Evolutionary conservation across 768 basidiomycete genomes (phyloP).

Genomic region (Tylopilus sp.): DNA sequence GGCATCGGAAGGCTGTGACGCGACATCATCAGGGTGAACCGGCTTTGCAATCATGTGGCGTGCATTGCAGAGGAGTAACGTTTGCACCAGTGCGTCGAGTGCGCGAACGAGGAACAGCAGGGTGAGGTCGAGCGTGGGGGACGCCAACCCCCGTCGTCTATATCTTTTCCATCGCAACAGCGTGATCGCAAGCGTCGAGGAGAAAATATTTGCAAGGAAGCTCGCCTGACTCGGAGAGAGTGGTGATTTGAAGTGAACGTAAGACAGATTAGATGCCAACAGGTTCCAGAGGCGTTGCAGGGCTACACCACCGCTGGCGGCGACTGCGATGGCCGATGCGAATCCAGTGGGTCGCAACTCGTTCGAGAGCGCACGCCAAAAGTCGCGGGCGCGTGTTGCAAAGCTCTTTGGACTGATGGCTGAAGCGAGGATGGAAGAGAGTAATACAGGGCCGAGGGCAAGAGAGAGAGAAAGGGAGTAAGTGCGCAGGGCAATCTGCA

Average conservation of each 20-base stretch:
- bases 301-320: slow-evolving; percentile 61
- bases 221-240: slow-evolving; percentile 47
- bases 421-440: slow-evolving; percentile 47
- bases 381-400: slow-evolving; percentile 4
- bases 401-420: slow-evolving; percentile 25
- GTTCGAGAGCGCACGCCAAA: slow-evolving; percentile 42
- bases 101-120: slow-evolving; percentile 68
- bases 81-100: slow-evolving; percentile 58
- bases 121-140: slow-evolving; percentile 66
- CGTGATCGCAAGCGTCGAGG: slow-evolving; percentile 53
- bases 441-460: slow-evolving; percentile 60
- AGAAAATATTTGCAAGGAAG: slow-evolving; percentile 55
- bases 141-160: slow-evolving; percentile 22
- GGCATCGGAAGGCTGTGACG: neutral
- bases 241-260: slow-evolving; percentile 28
- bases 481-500: slow-evolving; percentile 60
- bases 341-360: slow-evolving; percentile 64
- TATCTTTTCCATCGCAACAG: slow-evolving; percentile 53
- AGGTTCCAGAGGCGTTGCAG: slow-evolving; percentile 45
- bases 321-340: slow-evolving; percentile 61
- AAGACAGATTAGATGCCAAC: slow-evolving; percentile 9
- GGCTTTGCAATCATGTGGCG: neutral
- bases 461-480: slow-evolving; percentile 64
- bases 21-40: neutral
- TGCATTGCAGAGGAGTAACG: slow-evolving; percentile 36